These are phyloP conservation scores for Pseudopyricularia cyperi DNA, from an alignment of 2,329 filamentous ascomycete species.

Conservation along the genomic window DNA sequence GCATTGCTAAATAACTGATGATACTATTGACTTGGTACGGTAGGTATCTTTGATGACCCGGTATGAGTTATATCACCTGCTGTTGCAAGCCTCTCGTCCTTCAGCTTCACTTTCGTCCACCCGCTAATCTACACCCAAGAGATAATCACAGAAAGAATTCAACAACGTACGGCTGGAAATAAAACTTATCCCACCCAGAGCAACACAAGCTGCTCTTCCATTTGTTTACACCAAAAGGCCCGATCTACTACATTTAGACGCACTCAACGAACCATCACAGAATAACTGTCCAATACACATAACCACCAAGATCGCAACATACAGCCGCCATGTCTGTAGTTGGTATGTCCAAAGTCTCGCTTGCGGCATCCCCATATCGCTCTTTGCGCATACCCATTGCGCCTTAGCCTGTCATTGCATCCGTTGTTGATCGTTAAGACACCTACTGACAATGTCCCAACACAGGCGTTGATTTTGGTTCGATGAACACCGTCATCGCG, in stretches of 20 bases:
- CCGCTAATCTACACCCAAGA: no score
- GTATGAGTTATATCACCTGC: background rate
- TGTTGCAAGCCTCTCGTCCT: no score
- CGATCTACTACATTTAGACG: background rate
- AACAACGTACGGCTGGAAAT: no score
- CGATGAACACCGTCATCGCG: slow-evolving; percentile 92
- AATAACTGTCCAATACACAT: background rate
- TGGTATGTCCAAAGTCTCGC: background rate
- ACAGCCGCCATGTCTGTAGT: slow-evolving; percentile 4
- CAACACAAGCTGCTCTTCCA: no score
- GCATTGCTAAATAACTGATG: background rate
- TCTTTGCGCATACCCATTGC: background rate
- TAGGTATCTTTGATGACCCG: background rate
- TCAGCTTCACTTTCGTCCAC: no score
- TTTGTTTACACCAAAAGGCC: background rate
- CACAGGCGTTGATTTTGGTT: slow-evolving; percentile 82
- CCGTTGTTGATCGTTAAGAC: background rate
- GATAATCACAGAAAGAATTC: no score
- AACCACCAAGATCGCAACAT: background rate
- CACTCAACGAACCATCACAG: background rate
- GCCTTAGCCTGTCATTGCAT: background rate
- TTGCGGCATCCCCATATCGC: background rate
- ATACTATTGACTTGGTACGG: background rate
- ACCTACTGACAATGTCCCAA: background rate
- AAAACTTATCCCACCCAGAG: no score